Base-by-base conservation (phyloP, 805 yeast species). In the Lipomyces spencermartinsiae region DNA sequence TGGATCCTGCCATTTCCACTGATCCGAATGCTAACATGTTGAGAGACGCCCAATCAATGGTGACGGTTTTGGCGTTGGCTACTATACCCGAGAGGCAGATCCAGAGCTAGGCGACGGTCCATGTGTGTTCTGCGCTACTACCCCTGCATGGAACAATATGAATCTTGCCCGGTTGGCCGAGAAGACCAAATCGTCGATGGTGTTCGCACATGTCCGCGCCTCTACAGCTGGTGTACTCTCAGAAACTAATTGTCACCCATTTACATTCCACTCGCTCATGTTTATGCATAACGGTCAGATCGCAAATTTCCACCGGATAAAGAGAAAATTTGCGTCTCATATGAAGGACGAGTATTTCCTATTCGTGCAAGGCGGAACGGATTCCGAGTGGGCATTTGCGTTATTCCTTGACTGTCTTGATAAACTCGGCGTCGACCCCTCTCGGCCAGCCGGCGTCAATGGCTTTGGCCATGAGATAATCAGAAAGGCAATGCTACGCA, bases 41-140 rank as follows among this genome's bases (percentile, higher is more conserved):
- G 19, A 49, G 31, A 82, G 96, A 72, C 86, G 97, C 62, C 98
- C 99, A 1, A 92, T 95, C 73, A 95, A 95, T 77, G 99, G 99
- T 55, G 99, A 95, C 78, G 99, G 99, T 0, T 95, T 95, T 78
- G 99, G 99, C 1, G 94, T 95, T 29, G 98, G 98, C 0, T 95
- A 95, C 80, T 95, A 95, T 76, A 80, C 83, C 12, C 74, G 81
- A n/a, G 90, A 86, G 58, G 80, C 80, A 9, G 88, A 86, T 59
- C 78, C 78, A 10, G 82, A 78, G 35, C 77, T 85, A 22, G 86
- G 84, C 53, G 86, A 87, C 56, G 91, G 92, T 1, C 98, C 99
- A 33, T 95, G 98, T 78, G 85, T 93, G 1, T 95, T 91, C 81
- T 89, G 92, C 73, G 98, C 98, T 12, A 95, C 93, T 59, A 95